Base-by-base conservation (phyloP, 345 rosid species). In the Sapria himalayana region DNA sequence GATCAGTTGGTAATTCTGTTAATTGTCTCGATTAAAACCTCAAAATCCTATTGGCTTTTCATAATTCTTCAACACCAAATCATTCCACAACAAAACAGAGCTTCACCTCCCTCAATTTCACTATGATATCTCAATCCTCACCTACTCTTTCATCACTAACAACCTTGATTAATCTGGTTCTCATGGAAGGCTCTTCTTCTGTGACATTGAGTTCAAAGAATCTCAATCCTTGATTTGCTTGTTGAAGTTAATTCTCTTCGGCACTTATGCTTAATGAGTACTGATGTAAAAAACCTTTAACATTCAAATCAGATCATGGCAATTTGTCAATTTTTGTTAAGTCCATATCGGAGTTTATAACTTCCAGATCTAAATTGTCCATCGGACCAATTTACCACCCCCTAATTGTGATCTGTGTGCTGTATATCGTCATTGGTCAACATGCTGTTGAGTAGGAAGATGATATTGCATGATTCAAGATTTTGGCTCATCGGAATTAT, bases 231-330 rank as follows among this genome's bases (percentile, higher is more conserved):
- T 76, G 10, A 78, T 84, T 60, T 56, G 34, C 73, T 65, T 17
- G 78, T 84, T 48, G 89, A 75, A 18, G 95, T 84, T 45, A 76
- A 79, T 55, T 64, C 95, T 19, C 63, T 79, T n/a, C 95, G 92
- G n/a, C 92, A 84, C 57, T 53, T 84, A 55, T 86, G 95, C 29
- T 73, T 84, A 7, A 74, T 76, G 1, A 55, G 60, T n/a, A 81
- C 81, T 29, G 36, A 52, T 3, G 71, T 64, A 9, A 50, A 53
- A 17, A 59, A 64, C 22, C 71, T 68, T 8, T 66, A 68, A 27
- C 78, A 76, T 4, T 73, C 95, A 4, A 66, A 68, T 1, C 56
- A 51, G 45, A 84, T 84, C 92, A 78, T 23, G 61, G 72, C 0
- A 92, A 73, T 49, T 60, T 56, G 63, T 57, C 95, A 2, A 47